These are phyloP conservation scores for Verticillium klebahnii DNA, from an alignment of 2,329 filamentous ascomycete genomes.

Conservation along the genomic window DNA sequence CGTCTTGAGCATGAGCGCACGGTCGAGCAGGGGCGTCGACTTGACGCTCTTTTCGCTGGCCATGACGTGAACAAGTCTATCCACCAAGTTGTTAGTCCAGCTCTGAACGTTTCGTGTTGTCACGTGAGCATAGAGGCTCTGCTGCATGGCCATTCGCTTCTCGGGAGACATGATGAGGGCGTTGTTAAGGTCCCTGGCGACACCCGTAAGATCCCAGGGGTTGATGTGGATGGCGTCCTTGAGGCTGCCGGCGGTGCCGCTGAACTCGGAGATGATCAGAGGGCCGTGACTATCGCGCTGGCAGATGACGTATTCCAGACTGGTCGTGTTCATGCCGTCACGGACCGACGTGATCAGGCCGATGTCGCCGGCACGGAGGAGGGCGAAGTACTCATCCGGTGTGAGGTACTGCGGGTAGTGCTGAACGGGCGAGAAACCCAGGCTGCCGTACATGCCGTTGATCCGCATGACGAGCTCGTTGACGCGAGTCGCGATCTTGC, in stretches of 20 bases:
- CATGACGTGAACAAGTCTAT: slow-evolving; percentile 74
- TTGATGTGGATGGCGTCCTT: slow-evolving; percentile 91
- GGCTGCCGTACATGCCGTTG: slow-evolving; percentile 83
- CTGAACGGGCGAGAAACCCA: slow-evolving; percentile 86
- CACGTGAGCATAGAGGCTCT: slow-evolving; percentile 76
- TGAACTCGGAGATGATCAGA: slow-evolving; percentile 93
- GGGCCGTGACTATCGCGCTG: slow-evolving; percentile 84
- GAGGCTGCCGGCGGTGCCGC: slow-evolving; percentile 83
- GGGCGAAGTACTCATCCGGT: slow-evolving; percentile 87
- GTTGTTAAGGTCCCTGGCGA: slow-evolving; percentile 76
- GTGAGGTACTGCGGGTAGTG: slow-evolving; percentile 92
- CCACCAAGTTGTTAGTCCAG: slow-evolving; percentile 79
- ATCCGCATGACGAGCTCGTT: slow-evolving; percentile 88
- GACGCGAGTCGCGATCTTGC: slow-evolving; percentile 81
- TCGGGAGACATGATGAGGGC: slow-evolving; percentile 72
- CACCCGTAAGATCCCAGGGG: slow-evolving; percentile 84
- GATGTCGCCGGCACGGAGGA: slow-evolving; percentile 86
- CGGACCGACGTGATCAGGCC: slow-evolving; percentile 92
- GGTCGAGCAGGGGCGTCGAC: slow-evolving; percentile 78
- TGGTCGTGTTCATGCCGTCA: slow-evolving; percentile 97
- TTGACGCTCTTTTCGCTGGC: slow-evolving; percentile 70
- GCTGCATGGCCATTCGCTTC: slow-evolving; percentile 64
- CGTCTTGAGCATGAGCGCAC: slow-evolving; percentile 62
- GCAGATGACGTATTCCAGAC: slow-evolving; percentile 89
- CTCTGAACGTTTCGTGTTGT: slow-evolving; percentile 79